Evolutionary conservation across 2,329 filamentous ascomycete species (phyloP).

Genomic region (Geosmithia morbida): DNA sequence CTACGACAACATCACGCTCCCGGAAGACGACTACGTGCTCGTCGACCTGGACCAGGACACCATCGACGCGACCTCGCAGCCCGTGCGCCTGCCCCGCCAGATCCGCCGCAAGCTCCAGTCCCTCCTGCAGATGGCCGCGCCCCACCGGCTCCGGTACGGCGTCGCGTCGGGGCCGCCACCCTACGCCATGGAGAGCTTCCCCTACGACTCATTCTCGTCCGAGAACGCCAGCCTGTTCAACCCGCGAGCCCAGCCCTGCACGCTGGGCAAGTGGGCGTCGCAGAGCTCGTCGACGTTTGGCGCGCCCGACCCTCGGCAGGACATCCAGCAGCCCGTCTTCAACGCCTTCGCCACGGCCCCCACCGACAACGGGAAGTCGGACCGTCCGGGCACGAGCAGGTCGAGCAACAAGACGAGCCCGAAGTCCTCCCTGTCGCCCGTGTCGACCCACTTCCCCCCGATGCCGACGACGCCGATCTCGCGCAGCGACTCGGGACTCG

Average conservation of each 20-base stretch:
- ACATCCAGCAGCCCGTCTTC: constrained; percentile 55
- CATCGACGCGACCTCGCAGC: constrained; percentile 70
- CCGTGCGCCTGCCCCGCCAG: constrained; percentile 71
- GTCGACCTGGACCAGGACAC: constrained; percentile 87
- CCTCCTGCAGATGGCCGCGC: constrained; percentile 76
- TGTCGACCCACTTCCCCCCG: constrained; percentile 63
- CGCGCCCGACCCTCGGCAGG: constrained; percentile 38
- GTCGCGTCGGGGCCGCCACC: constrained; percentile 79
- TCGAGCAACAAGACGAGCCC: constrained; percentile 43
- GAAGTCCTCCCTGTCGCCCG: constrained; percentile 55
- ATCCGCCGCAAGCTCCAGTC: constrained; percentile 82
- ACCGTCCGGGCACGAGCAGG: constrained; percentile 65
- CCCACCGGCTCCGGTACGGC: constrained; percentile 75
- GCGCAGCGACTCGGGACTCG: constrained; percentile 82
- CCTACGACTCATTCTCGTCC: constrained; percentile 76
- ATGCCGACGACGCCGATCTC: constrained; percentile 69
- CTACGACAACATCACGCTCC: constrained; percentile 74
- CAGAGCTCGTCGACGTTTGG: constrained; percentile 85
- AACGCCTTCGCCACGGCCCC: constrained; percentile 80
- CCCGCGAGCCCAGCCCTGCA: constrained; percentile 52
- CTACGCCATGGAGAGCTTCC: constrained; percentile 87
- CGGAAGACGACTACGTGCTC: constrained; percentile 89
- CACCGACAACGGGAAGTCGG: constrained; percentile 48
- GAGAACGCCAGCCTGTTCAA: constrained; percentile 75
- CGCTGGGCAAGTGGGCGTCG: constrained; percentile 72